Conservation (phyloP, 2,329 filamentous ascomycete species). For the Lecanicillium sp. region DNA sequence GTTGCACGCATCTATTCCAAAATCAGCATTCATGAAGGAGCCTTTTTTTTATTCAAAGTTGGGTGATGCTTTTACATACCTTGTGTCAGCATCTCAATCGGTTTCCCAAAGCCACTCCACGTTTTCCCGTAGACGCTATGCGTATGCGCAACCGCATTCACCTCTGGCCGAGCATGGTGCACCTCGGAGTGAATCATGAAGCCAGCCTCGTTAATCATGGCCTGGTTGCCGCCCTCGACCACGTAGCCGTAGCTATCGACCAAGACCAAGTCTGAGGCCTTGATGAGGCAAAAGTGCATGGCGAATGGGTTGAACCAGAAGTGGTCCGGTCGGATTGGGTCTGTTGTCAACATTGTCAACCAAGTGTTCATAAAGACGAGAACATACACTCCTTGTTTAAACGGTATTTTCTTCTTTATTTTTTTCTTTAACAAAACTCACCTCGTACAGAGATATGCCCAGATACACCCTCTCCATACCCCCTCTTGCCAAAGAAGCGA, state of each 20-base stretch:
- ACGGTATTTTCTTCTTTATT: not conserved
- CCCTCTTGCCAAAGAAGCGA: slow-evolving; percentile 56
- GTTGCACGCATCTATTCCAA: slow-evolving; percentile 38
- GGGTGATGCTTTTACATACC: slow-evolving; percentile 16
- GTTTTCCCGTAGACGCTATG: slow-evolving; percentile 58
- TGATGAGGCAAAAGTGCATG: slow-evolving; percentile 56
- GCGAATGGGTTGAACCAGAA: slow-evolving; percentile 45
- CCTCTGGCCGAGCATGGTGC: slow-evolving; percentile 55
- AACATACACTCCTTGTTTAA: too few relatives aligned
- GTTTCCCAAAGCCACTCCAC: slow-evolving; percentile 54
- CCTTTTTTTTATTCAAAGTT: too few relatives aligned
- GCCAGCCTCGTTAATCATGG: slow-evolving; percentile 56
- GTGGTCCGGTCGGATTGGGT: too few relatives aligned
- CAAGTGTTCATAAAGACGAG: too few relatives aligned
- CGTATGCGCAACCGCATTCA: slow-evolving; percentile 59
- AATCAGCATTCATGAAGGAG: slow-evolving; percentile 54
- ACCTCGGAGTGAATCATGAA: slow-evolving; percentile 61
- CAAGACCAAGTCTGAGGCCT: slow-evolving; percentile 59
- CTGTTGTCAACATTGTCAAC: too few relatives aligned
- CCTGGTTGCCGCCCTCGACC: slow-evolving; percentile 49
- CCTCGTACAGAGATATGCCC: slow-evolving; percentile 60
- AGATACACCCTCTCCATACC: slow-evolving; percentile 60
- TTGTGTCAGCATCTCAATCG: slow-evolving; percentile 61
- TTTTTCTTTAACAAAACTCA: not conserved
- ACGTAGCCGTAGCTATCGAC: slow-evolving; percentile 53